Conservation (phyloP, 441 rosid species). For the Gossypium trilobum region DNA sequence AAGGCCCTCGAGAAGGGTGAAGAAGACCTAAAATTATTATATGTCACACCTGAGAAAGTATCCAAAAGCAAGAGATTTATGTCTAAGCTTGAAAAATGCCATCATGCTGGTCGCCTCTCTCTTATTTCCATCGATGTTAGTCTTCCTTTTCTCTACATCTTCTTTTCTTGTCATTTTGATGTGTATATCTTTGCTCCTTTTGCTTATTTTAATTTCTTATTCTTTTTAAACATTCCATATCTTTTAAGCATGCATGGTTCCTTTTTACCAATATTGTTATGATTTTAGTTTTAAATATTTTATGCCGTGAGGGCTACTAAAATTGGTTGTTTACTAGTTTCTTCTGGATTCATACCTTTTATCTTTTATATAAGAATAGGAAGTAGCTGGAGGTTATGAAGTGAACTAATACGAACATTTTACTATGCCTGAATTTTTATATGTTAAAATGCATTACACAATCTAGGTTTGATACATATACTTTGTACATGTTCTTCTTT, state of each 20-base stretch:
- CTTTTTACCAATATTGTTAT: not conserved
- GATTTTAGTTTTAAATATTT: slow-evolving; percentile 3
- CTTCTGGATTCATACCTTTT: not conserved
- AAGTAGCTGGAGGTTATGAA: slow-evolving; percentile 5
- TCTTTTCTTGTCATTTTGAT: not conserved
- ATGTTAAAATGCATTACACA: not conserved
- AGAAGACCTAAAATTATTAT: slow-evolving; percentile 64
- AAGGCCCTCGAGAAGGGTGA: slow-evolving; percentile 91
- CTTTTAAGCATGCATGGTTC: not conserved
- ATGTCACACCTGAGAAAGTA: slow-evolving; percentile 92
- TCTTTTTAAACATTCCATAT: not conserved
- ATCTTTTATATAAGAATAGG: not conserved
- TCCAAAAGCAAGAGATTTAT: slow-evolving; percentile 96
- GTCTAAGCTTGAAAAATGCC: slow-evolving; percentile 96
- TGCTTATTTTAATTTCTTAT: not conserved
- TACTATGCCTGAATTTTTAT: not conserved
- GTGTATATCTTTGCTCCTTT: not conserved
- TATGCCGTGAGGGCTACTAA: not conserved
- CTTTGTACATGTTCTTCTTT: not conserved
- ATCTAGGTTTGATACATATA: not conserved
- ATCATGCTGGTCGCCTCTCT: slow-evolving; percentile 63
- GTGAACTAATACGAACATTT: not conserved
- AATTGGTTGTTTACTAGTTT: not conserved
- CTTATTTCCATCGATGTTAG: slow-evolving; percentile 87
- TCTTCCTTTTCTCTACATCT: slow-evolving; percentile 3